These are phyloP conservation scores for Colletotrichum limetticola DNA, from an alignment of 2,329 filamentous ascomycete species.

Conservation along the genomic window DNA sequence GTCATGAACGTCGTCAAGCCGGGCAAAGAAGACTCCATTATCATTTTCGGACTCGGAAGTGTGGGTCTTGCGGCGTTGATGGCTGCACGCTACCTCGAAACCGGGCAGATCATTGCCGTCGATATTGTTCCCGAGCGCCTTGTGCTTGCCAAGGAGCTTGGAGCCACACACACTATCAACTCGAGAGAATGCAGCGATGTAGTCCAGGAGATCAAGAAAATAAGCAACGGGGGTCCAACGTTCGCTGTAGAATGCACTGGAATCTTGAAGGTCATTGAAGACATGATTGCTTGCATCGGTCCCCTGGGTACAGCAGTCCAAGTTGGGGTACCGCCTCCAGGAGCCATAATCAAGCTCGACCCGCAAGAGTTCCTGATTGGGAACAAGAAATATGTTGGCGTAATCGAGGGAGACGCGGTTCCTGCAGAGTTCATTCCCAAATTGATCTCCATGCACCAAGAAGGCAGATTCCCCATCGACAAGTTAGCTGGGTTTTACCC, in stretches of 20 bases:
- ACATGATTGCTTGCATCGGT: conserved; percentile 17
- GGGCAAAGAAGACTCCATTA: conserved; percentile 88
- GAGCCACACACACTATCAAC: conserved; percentile 96
- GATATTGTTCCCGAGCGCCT: conserved; percentile 89
- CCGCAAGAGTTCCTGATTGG: conserved; percentile 16
- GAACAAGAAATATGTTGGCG: conserved; percentile 19
- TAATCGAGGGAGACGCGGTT: conserved; percentile 20
- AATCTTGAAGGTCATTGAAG: conserved; percentile 85
- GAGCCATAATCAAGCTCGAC: conserved; percentile 21
- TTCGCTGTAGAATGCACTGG: conserved; percentile 99
- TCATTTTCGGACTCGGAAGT: conserved; percentile 94
- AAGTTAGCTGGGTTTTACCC: conserved; percentile 1
- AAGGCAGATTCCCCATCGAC: conserved; percentile 26
- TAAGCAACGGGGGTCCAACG: conserved; percentile 97
- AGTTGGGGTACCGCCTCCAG: conserved; percentile 24
- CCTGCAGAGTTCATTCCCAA: conserved; percentile 20
- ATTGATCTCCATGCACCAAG: conserved; percentile 21
- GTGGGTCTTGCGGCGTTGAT: conserved; percentile 90
- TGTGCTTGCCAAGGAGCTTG: conserved; percentile 91
- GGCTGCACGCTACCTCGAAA: conserved; percentile 91
- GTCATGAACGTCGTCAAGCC: conserved; percentile 92
- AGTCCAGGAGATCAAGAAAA: conserved; percentile 91
- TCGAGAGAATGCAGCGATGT: conserved; percentile 81
- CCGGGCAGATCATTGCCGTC: conserved; percentile 78
- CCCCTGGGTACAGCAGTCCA: conserved; percentile 12